phyloP scores from a whole-genome alignment of 352 stramenopile genomes.

The Globisporangium orthogonon region DNA sequence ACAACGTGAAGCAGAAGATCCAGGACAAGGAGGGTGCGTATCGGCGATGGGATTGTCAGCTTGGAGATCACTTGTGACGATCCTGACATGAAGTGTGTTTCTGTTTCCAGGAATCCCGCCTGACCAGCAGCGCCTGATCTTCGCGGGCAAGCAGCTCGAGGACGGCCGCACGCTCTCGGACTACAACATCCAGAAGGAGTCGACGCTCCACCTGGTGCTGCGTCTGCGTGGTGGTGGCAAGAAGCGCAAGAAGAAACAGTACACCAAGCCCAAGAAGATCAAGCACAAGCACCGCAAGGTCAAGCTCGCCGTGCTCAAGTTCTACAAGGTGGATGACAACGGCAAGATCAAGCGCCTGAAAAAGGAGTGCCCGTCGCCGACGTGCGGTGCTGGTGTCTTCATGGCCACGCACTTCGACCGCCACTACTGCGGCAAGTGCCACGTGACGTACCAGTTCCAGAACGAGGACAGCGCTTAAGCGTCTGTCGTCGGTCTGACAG shows the following conservation, averaged over 20 bases:
- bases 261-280: conserved; percentile 99
- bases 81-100: conserved; percentile 98
- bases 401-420: conserved; percentile 99
- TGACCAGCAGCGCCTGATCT: conserved; percentile 98
- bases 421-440: conserved; percentile 99
- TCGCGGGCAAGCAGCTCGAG: conserved; percentile 99
- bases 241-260: conserved; percentile 99
- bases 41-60: no score
- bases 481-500: not conserved
- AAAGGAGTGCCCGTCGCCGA: conserved; percentile 94
- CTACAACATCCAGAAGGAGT: conserved; percentile 97
- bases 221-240: conserved; percentile 93
- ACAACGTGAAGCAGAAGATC: conserved; percentile 99
- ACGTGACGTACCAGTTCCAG: conserved; percentile 95
- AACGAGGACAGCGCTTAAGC: conserved; percentile 57
- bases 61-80: conserved; percentile 78
- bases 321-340: conserved; percentile 95
- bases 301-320: conserved; percentile 97
- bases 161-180: conserved; percentile 91
- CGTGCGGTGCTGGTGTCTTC: conserved; percentile 97
- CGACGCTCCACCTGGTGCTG: conserved; percentile 97
- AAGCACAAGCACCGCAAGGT: conserved; percentile 95
- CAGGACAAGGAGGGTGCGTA: conserved; percentile 98
- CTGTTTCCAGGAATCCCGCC: conserved; percentile 91
- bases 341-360: conserved; percentile 96